A percentile compares a stretch with the other conserved stretches of the same genome.
These are phyloP conservation scores for Davidsoniella virescens DNA, from an alignment of 2,329 filamentous ascomycete species.

Conservation along the genomic window DNA sequence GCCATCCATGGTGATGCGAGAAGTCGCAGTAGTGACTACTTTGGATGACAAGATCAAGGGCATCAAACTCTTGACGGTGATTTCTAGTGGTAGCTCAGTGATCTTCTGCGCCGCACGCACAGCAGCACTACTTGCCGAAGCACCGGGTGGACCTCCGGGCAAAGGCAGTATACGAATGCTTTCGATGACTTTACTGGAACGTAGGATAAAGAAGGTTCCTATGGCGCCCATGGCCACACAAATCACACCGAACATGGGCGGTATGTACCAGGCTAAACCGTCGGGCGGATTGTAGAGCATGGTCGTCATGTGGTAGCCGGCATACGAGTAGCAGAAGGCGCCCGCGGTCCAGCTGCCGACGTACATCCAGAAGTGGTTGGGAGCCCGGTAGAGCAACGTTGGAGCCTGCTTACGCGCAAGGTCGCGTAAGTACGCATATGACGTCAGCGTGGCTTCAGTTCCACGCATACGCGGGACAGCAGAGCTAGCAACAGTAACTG, in stretches of 20 bases:
- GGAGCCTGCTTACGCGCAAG: slow-evolving; percentile 38
- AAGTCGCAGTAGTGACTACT: slow-evolving; percentile 23
- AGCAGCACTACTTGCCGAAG: slow-evolving; percentile 12
- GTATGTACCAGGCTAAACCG: slow-evolving; percentile 39
- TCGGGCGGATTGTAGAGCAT: slow-evolving; percentile 33
- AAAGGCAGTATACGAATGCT: slow-evolving; percentile 38
- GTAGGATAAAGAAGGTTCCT: slow-evolving; percentile 42
- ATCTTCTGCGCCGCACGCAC: slow-evolving; percentile 13
- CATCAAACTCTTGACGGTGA: slow-evolving; percentile 33
- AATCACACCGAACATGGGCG: slow-evolving; percentile 38
- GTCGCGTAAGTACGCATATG: slow-evolving; percentile 34
- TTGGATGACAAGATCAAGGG: slow-evolving; percentile 29
- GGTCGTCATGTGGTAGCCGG: slow-evolving; percentile 32
- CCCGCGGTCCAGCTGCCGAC: slow-evolving; percentile 41
- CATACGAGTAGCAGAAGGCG: slow-evolving; percentile 34
- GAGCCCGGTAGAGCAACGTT: slow-evolving; percentile 47
- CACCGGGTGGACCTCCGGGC: slow-evolving; percentile 10
- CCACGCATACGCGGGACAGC: slow-evolving; percentile 11
- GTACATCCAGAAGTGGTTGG: slow-evolving; percentile 47
- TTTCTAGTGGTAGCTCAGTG: slow-evolving; percentile 31
- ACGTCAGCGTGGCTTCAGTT: slow-evolving; percentile 13
- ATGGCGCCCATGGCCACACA: slow-evolving; percentile 43
- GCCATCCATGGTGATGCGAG: slow-evolving; percentile 22
- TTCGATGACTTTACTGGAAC: slow-evolving; percentile 41
- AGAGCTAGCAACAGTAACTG: slow-evolving; percentile 4